Evolutionary conservation across 1,284 basidiomycete species (phyloP).

Genomic region (Gomphus sp.): DNA sequence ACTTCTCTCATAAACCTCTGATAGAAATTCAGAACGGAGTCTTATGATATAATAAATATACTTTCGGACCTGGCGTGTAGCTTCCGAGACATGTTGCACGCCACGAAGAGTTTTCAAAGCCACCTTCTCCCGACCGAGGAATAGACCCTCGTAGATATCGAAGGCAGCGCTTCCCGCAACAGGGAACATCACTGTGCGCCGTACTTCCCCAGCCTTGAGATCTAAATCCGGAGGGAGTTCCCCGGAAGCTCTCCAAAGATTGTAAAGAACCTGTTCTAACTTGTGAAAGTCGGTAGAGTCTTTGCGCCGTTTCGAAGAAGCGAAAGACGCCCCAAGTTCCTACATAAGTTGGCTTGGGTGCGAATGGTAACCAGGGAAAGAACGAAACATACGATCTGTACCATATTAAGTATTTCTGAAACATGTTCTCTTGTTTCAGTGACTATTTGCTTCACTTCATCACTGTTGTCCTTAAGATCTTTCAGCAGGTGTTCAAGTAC

Average conservation of each 20-base stretch:
- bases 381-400: constrained; percentile 20
- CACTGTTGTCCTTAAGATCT: neutral
- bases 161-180: constrained; percentile 40
- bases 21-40: neutral
- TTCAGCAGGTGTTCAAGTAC: neutral
- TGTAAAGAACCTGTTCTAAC: constrained; percentile 38
- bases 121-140: constrained; percentile 43
- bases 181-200: constrained; percentile 35
- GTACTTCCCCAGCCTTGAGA: constrained; percentile 41
- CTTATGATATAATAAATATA: neutral
- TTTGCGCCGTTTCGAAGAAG: neutral
- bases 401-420: constrained; percentile 21
- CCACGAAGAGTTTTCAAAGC: constrained; percentile 46
- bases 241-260: constrained; percentile 32
- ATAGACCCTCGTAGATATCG: constrained; percentile 44
- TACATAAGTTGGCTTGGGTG: constrained; percentile 11
- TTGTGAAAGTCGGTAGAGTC: constrained; percentile 30
- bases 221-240: constrained; percentile 39
- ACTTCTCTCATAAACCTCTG: constrained; percentile 45
- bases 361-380: neutral
- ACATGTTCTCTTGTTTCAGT: constrained; percentile 35
- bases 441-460: neutral
- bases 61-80: neutral
- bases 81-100: neutral
- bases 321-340: constrained; percentile 26